Base-by-base conservation (phyloP, 2,329 filamentous ascomycete genomes). In the Chalaropsis thielavioides region DNA sequence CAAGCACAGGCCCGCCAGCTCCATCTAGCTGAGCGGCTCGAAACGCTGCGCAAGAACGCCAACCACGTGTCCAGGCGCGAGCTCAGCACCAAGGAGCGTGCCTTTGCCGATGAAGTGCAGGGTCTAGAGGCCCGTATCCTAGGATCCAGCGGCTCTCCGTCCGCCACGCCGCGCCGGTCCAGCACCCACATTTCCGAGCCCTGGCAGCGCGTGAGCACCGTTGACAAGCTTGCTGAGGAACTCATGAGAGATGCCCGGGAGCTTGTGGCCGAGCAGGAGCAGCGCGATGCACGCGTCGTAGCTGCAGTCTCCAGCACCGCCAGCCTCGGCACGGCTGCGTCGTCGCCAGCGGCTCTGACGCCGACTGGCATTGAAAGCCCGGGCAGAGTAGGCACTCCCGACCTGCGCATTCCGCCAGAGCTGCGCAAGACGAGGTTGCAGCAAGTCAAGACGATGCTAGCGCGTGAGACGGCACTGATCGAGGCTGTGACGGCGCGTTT, bases 381-480 rank as follows among this genome's bases (percentile, higher is more conserved):
- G 66, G 54, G 71, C 72, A 61, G 68, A 68, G 35, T 64, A 70
- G 35, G 69, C 73, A 44, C 76, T 31, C 74, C 75, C 58, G 77
- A 80, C 67, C 69, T 82, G 62, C 76, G 78, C 68, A 82, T 87
- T 64, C 82, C 84, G 13, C 75, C 79, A 22, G 83, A 85, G 64
- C 79, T 88, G 66, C 79, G 84, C 66, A 82, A 79, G 73, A 80
- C 78, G 62, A 88, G 87, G 74, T 74, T 89, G 69, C 78, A 78
- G 65, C 81, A 87, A 71, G 83, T 89, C 24, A 83, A 83, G 74
- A 75, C 75, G 35, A 73, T 88, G 67, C 74, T 90, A 68, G 83
- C 86, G 66, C 77, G 86, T 35, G 86, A 90, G 74, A 82, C 82
- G 59, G 84, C 84, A 4, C 73, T 89, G 70, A 83, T 89, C 6